Evolutionary conservation across 345 rosid genomes (phyloP), one percentile per base, ranked within the genome.

Genomic region (Gossypium bickii): DNA sequence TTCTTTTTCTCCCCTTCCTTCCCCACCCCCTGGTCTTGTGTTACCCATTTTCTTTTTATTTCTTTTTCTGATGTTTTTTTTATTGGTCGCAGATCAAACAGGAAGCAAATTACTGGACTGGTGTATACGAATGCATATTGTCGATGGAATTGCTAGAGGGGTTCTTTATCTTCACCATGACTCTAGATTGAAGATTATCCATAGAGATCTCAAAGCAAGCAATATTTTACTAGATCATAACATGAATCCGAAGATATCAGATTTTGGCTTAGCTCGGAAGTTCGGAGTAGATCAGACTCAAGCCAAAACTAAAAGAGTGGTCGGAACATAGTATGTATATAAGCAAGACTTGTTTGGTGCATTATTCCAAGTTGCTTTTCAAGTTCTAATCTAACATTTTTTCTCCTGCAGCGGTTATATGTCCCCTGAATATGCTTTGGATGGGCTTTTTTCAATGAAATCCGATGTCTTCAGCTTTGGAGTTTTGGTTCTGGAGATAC

Each of bases 141-240:
- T 51, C 18, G n/a, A 51, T 16, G 56, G 56, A 16, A 15, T 51
- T 51, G 56, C 56, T 52, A 52, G 78, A 70, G 89, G 90, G 66
- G 85, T 81, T 70, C 53, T 84, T 45, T 87, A 89, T 73, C 86
- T 85, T 22, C 89, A 85, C 68, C 86, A 89, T 9, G 86, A 87
- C 65, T 34, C 41, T 34, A 34, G 41, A 34, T 34, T 34, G 41
- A 34, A 34, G 7, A 34, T 34, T 34, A 34, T 34, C 41, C 41
- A 34, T 34, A 34, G 41, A 34, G 41, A 34, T 34, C 41, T 34
- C 41, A 34, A 34, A 12, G 76, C 85, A 2, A 78, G 84, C 41
- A 82, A 82, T 17, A 65, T 80, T 13, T 67, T 78, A 3, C 57
- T 82, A 25, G 85, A 83, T 43, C 10, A 69, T 41, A 70, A 80